These are phyloP conservation scores for Pseudocohnilembus persalinus DNA, from an alignment of 169 alveolate species.

Conservation along the genomic window DNA sequence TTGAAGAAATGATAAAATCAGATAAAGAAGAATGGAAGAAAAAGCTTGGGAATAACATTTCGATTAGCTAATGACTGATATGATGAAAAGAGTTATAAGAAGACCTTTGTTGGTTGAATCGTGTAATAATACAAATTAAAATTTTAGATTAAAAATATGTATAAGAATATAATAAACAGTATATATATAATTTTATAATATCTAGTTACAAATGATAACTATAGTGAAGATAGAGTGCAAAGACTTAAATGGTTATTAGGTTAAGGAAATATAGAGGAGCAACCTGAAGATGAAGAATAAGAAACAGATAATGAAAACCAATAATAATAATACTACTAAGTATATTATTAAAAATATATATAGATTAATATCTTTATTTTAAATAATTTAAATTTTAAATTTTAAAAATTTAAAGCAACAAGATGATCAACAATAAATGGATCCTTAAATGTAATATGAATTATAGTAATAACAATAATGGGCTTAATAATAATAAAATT, in stretches of 20 bases:
- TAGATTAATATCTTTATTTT: too few relatives aligned
- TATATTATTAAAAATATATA: too few relatives aligned
- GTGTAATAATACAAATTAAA: not conserved
- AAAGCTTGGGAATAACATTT: conserved; percentile 21
- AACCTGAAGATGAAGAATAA: conserved; percentile 4
- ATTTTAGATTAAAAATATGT: not conserved
- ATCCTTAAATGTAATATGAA: too few relatives aligned
- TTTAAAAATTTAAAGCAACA: not conserved
- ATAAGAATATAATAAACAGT: not conserved
- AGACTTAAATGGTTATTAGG: conserved; percentile 13
- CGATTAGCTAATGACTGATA: conserved; percentile 20
- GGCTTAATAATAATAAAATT: not conserved
- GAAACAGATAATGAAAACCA: not conserved
- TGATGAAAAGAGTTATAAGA: conserved; percentile 20
- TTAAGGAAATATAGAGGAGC: conserved; percentile 11
- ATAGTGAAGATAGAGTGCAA: not conserved
- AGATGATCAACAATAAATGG: not conserved
- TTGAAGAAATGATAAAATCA: not conserved
- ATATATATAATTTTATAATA: not conserved
- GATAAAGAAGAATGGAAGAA: not conserved
- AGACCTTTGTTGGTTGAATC: conserved; percentile 21
- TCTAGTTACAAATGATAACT: not conserved
- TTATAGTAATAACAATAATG: not conserved
- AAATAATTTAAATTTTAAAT: too few relatives aligned
- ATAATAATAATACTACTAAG: not conserved